These are phyloP conservation scores for Tetracladium maxilliforme DNA, from an alignment of 2,329 filamentous ascomycete species.

Conservation along the genomic window DNA sequence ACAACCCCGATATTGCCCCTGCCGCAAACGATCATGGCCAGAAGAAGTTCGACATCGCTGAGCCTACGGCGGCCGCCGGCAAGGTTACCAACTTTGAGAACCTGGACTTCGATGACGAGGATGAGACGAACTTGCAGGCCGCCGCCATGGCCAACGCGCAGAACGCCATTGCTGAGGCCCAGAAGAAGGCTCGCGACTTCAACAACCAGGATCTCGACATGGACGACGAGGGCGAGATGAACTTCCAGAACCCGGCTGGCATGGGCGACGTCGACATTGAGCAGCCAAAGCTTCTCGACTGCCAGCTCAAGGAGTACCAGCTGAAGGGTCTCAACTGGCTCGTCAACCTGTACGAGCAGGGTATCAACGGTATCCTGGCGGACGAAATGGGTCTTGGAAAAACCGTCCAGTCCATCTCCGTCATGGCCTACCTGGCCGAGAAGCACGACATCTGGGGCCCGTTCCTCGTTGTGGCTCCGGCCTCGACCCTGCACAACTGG, in stretches of 20 bases:
- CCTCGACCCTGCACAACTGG: constrained; percentile 97
- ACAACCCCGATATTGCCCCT: constrained; percentile 58
- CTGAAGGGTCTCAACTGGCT: constrained; percentile 99
- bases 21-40: constrained; percentile 24
- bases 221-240: constrained; percentile 94
- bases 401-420: constrained; percentile 96
- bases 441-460: constrained; percentile 97
- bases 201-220: constrained; percentile 58
- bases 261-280: constrained; percentile 88
- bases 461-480: constrained; percentile 89
- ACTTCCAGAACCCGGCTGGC: constrained; percentile 96
- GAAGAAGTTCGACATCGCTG: constrained; percentile 30
- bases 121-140: constrained; percentile 65
- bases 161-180: constrained; percentile 85
- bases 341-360: constrained; percentile 96
- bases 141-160: constrained; percentile 94
- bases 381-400: constrained; percentile 99
- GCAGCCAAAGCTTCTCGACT: constrained; percentile 85
- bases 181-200: constrained; percentile 85
- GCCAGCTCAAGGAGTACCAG: constrained; percentile 96
- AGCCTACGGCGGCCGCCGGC: constrained; percentile 36
- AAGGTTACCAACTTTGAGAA: constrained; percentile 92
- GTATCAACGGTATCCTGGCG: constrained; percentile 97
- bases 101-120: constrained; percentile 88
- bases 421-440: constrained; percentile 97